A percentile compares a stretch with the other conserved stretches of the same genome.
phyloP scores from a whole-genome alignment of 108 stramenopile species.

The Epithemia pelagica region DNA sequence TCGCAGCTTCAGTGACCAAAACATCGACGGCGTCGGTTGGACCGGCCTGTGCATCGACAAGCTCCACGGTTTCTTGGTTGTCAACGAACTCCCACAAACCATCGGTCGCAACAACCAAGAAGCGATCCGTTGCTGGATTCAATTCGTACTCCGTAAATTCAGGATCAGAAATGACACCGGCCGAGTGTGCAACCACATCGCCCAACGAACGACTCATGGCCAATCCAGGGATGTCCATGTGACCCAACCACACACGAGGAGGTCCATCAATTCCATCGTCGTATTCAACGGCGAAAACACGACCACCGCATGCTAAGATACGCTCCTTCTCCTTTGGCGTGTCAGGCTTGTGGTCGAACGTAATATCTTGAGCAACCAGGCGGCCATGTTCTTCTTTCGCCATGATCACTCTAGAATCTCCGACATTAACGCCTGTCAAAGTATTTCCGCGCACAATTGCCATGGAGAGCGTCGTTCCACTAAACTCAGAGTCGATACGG shows the following conservation, averaged over 20 bases:
- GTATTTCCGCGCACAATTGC: constrained; percentile 86
- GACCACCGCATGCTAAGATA: constrained; percentile 87
- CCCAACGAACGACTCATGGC: constrained; percentile 97
- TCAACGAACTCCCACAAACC: constrained; percentile 98
- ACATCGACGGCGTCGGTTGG: constrained; percentile 87
- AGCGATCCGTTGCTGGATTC: constrained; percentile 73
- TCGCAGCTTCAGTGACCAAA: constrained; percentile 86
- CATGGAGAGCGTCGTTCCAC: constrained; percentile 93
- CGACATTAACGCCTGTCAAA: constrained; percentile 90
- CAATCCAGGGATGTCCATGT: constrained; percentile 98
- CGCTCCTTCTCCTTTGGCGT: constrained; percentile 93
- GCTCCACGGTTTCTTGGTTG: constrained; percentile 90
- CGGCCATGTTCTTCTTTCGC: constrained; percentile 53
- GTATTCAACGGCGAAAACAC: constrained; percentile 98
- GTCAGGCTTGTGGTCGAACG: constrained; percentile 98
- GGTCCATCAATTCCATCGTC: constrained; percentile 99
- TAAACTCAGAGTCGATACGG: constrained; percentile 92
- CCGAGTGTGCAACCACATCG: constrained; percentile 94
- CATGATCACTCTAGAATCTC: constrained; percentile 87
- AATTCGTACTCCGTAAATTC: constrained; percentile 86
- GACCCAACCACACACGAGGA: constrained; percentile 95
- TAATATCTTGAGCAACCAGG: constrained; percentile 78
- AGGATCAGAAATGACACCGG: constrained; percentile 94
- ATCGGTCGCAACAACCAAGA: constrained; percentile 93
- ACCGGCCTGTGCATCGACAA: constrained; percentile 68